These are phyloP conservation scores for Tulasnella sp. DNA, from an alignment of 768 basidiomycete species.

Conservation along the genomic window DNA sequence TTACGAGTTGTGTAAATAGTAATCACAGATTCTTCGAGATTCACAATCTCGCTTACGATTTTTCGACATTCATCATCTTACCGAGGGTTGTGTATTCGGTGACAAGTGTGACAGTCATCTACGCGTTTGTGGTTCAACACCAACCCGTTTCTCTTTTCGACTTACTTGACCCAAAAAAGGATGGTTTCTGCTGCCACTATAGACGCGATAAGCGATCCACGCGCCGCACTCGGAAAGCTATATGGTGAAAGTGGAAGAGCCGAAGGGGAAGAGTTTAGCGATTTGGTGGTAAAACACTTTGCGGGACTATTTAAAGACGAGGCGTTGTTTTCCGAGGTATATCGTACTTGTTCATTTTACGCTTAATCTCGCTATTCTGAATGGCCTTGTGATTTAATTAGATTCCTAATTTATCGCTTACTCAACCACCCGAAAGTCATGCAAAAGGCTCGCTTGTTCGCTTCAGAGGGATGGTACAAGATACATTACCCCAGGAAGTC, in stretches of 20 bases:
- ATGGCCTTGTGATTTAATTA: slow-evolving; percentile 21
- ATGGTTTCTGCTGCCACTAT: slow-evolving; percentile 44
- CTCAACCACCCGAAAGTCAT: slow-evolving; percentile 38
- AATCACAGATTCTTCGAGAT: too few relatives aligned
- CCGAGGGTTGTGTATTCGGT: too few relatives aligned
- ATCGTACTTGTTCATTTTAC: background rate
- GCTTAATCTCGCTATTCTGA: background rate
- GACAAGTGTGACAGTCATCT: too few relatives aligned
- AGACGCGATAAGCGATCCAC: slow-evolving; percentile 40
- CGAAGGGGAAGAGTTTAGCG: slow-evolving; percentile 27
- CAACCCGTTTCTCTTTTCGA: too few relatives aligned
- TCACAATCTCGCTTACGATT: too few relatives aligned
- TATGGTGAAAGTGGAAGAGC: slow-evolving; percentile 25
- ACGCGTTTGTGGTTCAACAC: too few relatives aligned
- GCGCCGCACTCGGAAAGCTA: slow-evolving; percentile 37
- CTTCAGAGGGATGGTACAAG: slow-evolving; percentile 63
- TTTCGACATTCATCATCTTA: too few relatives aligned
- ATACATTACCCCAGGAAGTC: slow-evolving; percentile 58
- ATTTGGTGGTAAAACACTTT: slow-evolving; percentile 37
- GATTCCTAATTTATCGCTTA: slow-evolving; percentile 45
- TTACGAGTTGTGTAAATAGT: too few relatives aligned
- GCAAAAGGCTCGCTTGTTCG: slow-evolving; percentile 46
- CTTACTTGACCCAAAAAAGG: too few relatives aligned
- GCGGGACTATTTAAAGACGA: slow-evolving; percentile 29
- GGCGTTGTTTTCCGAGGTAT: slow-evolving; percentile 33